These are phyloP conservation scores for Chaetomidium leptoderma DNA, from an alignment of 495 filamentous ascomycete genomes.

Conservation along the genomic window DNA sequence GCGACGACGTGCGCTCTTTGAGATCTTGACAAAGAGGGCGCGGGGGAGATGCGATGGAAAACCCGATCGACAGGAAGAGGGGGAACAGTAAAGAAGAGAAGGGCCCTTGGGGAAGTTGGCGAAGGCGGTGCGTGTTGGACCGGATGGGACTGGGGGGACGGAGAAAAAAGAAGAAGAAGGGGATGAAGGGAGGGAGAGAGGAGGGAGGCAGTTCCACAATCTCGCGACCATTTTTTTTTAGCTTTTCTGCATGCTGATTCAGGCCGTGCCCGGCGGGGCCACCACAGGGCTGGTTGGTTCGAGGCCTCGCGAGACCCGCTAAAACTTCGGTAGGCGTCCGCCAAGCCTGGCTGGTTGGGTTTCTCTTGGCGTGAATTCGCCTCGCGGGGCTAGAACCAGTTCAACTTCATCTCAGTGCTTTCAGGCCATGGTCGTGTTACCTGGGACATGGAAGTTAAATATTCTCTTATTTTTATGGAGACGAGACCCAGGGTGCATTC, in stretches of 20 bases:
- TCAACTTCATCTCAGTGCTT: too few relatives aligned
- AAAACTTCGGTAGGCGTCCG: neutral
- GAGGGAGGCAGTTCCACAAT: constrained; percentile 27
- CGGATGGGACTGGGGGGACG: constrained; percentile 20
- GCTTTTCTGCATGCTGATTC: constrained; percentile 26
- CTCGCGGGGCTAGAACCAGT: too few relatives aligned
- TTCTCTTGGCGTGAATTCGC: neutral
- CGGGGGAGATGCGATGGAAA: constrained; percentile 26
- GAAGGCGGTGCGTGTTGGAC: constrained; percentile 37
- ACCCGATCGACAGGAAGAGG: constrained; percentile 27
- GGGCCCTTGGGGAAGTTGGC: constrained; percentile 36
- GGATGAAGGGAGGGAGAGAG: constrained; percentile 11
- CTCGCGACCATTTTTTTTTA: constrained; percentile 28
- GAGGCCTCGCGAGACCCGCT: constrained; percentile 6
- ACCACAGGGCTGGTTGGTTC: constrained; percentile 18
- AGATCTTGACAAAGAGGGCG: constrained; percentile 21
- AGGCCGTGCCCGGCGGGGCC: constrained; percentile 20
- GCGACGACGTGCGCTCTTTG: neutral
- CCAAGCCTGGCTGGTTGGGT: neutral
- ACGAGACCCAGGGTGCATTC: too few relatives aligned
- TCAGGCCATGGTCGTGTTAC: too few relatives aligned
- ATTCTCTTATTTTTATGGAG: too few relatives aligned
- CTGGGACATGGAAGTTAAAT: too few relatives aligned
- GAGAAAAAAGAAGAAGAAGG: constrained; percentile 8
- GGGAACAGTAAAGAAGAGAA: constrained; percentile 35